Base-by-base conservation (phyloP, 2,329 filamentous ascomycete species). In the Blumeriella jaapii region DNA sequence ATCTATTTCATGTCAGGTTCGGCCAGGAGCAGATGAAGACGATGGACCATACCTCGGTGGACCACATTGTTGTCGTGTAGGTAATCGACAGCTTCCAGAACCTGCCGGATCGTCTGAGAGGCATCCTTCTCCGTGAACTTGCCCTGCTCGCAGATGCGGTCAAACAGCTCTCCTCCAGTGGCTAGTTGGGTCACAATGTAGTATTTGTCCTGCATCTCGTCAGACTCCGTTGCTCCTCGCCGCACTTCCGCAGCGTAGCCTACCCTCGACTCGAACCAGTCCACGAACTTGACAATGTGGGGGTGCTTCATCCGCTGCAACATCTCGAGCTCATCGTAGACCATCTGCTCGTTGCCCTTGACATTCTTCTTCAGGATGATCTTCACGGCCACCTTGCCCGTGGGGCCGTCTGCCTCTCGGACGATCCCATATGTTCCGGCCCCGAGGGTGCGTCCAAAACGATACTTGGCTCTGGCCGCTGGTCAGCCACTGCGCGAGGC, bases 311-410 rank as follows among this genome's bases (percentile, higher is more conserved):
- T 74, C 40, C 75, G 74, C 63, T 95, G 86, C 46, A 98, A 71
- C 76, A 98, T 86, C 49, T 86, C 74, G 52, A 98, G 70, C 65
- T 98, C 91, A 59, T 98, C 91, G 59, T 93, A 91, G 25, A 98
- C 91, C 91, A 98, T 98, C 59, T 81, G 77, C 67, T 98, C 91
- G 54, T 96, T 96, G 47, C 87, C 89, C 60, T 87, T 93, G 58
- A 98, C 89, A 62, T 94, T 96, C 68, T 94, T 95, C 74, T 98
- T 98, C 55, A 96, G 68, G 60, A 98, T 98, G 59, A 98, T 96
- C 71, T 98, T 98, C 61, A 98, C 74, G 25, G 91, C 91, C 42
- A 93, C 87, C 68, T 94, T 82, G 59, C 85, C 84, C 13, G 72
- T 70, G 26, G 80, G 75, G 49, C 83, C 74, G 43, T 95, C 86